Evolutionary conservation across 1,284 basidiomycete species (phyloP).

Genomic region (Psilocybe mexicana): DNA sequence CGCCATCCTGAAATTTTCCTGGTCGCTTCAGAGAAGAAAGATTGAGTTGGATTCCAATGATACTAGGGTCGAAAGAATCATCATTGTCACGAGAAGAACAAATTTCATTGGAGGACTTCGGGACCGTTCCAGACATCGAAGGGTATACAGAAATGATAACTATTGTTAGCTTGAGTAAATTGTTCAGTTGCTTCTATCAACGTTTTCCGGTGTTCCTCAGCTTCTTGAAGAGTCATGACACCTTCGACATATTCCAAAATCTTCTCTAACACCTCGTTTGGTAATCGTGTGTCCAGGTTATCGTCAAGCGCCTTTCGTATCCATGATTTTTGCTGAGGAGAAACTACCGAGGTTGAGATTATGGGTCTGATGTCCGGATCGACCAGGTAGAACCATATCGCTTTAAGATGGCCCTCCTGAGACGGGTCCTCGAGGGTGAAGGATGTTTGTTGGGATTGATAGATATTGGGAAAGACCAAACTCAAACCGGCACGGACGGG

Average conservation of each 20-base stretch:
- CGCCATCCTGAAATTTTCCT: constrained; percentile 27
- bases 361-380: constrained; percentile 48
- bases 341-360: constrained; percentile 41
- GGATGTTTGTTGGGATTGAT: constrained; percentile 43
- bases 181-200: constrained; percentile 35
- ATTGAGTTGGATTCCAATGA: neutral
- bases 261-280: constrained; percentile 43
- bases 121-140: constrained; percentile 46
- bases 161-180: constrained; percentile 41
- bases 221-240: constrained; percentile 40
- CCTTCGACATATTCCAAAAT: constrained; percentile 41
- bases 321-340: constrained; percentile 50
- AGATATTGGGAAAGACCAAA: constrained; percentile 56
- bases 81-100: neutral
- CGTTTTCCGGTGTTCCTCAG: constrained; percentile 30
- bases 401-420: constrained; percentile 37
- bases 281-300: constrained; percentile 35
- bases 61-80: neutral
- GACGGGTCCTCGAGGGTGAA: constrained; percentile 38
- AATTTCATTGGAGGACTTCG: constrained; percentile 20
- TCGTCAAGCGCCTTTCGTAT: constrained; percentile 37
- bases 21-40: constrained; percentile 1
- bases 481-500: constrained; percentile 36
- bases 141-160: constrained; percentile 48
- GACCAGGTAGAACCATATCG: constrained; percentile 44